Evolutionary conservation across 2,329 filamentous ascomycete genomes (phyloP).

Genomic region (Alternaria sp.): DNA sequence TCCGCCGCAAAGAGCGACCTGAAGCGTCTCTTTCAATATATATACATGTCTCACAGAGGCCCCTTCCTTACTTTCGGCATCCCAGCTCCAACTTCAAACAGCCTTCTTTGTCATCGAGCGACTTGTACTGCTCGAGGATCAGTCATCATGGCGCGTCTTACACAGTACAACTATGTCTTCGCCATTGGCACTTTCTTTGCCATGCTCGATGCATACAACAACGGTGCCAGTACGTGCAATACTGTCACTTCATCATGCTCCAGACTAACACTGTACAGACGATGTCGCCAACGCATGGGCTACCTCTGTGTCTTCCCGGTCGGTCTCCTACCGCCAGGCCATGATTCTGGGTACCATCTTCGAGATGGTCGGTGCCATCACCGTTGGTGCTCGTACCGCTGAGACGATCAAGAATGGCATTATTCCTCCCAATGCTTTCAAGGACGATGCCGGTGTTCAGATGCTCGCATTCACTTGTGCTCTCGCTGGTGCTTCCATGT

Average conservation of each 20-base stretch:
- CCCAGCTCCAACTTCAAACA: slow-evolving; percentile 24
- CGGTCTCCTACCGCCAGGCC: slow-evolving; percentile 71
- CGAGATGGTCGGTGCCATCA: slow-evolving; percentile 57
- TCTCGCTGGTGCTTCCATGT: slow-evolving; percentile 68
- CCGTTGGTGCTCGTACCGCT: slow-evolving; percentile 61
- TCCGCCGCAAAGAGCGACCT: slow-evolving; percentile 17
- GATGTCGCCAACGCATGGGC: slow-evolving; percentile 88
- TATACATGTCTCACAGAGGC: slow-evolving; percentile 23
- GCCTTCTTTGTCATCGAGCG: slow-evolving; percentile 17
- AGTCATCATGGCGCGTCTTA: slow-evolving; percentile 29
- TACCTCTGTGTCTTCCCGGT: slow-evolving; percentile 80
- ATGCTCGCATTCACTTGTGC: slow-evolving; percentile 64
- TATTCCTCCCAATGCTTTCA: slow-evolving; percentile 55
- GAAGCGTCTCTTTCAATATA: slow-evolving; percentile 23
- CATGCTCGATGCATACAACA: slow-evolving; percentile 79
- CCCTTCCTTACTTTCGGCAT: slow-evolving; percentile 10
- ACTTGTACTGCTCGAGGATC: slow-evolving; percentile 17
- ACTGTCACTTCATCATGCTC: background rate
- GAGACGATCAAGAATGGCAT: slow-evolving; percentile 80
- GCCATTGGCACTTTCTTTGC: slow-evolving; percentile 78
- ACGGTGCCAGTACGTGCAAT: slow-evolving; percentile 71
- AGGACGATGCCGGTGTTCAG: slow-evolving; percentile 55
- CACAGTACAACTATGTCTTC: slow-evolving; percentile 71
- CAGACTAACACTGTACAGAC: slow-evolving; percentile 52
- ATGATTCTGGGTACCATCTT: slow-evolving; percentile 55